Conservation (phyloP, 2,329 filamentous ascomycete species). For the Chaetomium strumarium region DNA sequence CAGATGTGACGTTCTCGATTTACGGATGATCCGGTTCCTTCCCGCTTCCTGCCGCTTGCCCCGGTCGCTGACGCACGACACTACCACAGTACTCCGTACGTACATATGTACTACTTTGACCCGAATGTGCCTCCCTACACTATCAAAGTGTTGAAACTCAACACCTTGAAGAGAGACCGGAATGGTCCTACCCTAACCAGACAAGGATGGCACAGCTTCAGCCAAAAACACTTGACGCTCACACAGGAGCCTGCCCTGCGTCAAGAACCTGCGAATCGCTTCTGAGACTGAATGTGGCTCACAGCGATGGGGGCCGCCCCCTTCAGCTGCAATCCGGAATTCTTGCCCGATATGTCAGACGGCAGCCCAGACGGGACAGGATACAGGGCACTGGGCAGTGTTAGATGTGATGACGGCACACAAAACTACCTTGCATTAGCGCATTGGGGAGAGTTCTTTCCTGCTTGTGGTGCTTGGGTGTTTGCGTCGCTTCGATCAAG, state of each 20-base stretch:
- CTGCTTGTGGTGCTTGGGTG: not conserved
- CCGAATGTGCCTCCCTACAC: no score
- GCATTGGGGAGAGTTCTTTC: not conserved
- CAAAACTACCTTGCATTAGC: constrained; percentile 11
- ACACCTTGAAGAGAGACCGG: no score
- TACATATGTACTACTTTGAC: no score
- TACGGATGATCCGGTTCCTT: not conserved
- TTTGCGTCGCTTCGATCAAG: not conserved
- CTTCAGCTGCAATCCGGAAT: no score
- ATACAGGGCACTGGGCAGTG: no score
- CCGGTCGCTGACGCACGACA: not conserved
- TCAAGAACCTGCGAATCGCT: not conserved
- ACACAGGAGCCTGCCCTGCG: not conserved
- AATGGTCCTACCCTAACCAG: no score
- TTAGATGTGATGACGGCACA: constrained; percentile 6
- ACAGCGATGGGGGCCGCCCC: not conserved
- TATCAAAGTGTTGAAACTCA: no score
- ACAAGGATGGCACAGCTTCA: no score
- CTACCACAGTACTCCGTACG: no score
- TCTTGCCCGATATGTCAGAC: not conserved
- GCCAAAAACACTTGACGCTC: not conserved
- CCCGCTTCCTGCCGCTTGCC: not conserved
- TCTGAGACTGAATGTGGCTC: not conserved
- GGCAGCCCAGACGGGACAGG: not conserved
- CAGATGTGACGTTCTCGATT: not conserved